Evolutionary conservation across 2,329 filamentous ascomycete species (phyloP), one percentile per base, ranked within the genome.

Genomic region (Penicillium thymicola): DNA sequence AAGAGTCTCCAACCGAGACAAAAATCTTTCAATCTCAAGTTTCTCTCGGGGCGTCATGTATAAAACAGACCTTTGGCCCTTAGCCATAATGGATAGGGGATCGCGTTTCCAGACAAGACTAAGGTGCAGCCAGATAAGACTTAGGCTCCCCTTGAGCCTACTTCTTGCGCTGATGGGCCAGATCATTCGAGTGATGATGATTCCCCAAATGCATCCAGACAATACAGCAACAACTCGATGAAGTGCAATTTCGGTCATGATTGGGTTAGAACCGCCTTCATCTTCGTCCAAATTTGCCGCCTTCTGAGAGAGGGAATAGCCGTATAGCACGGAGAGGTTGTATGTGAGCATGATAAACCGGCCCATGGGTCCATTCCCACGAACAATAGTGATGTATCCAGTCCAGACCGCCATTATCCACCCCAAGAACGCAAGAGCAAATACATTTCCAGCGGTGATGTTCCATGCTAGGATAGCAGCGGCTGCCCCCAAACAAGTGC

Each of bases 101-200:
- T 95, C 93, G 43, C 92, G 86, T 76, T 93, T 96, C 94, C 94
- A 99, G 62, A 97, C 92, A 34, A 99, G 82, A 16, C 92, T 90
- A 86, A 99, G 92, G 57, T 95, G 90, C 7, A 99, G 81, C 84
- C 94, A 97, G 13, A 99, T 79, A n/a, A 96, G 81, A 28, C 90
- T 90, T 11, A 97, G 81, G 2, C 93, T 93, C 67, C 96, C 88
- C 68, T 94, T 91, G 66, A 97, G 87, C 75, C 96, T 96, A 60
- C 83, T 82, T 42, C 94, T 84, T 2, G 92, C 94, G 32, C 91
- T 94, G 60, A 97, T 95, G 9, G 94, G 94, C 90, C 92, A 97
- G 61, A 99, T 87, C 48, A 96, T 70, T 57, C 93, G 85, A 48
- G 92, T 97, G 59, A 97, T 84, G 50, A 97, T 83, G 58, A 99